Base-by-base conservation (phyloP, 2,329 filamentous ascomycete species). In the Albophoma yamanashiensis region DNA sequence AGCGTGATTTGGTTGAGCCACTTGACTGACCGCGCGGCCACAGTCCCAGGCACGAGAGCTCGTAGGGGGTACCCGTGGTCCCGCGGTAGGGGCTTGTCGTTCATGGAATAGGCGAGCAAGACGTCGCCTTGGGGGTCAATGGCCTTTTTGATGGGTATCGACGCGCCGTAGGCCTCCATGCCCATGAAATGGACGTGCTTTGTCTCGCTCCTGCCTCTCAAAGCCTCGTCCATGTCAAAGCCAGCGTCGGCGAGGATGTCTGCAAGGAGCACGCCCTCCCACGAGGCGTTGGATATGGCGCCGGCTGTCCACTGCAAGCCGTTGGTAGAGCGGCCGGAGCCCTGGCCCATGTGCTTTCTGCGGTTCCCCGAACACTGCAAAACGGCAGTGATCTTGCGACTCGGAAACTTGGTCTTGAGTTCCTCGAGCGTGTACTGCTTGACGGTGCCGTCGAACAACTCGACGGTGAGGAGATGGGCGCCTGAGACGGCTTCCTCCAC, bases 51-150 rank as follows among this genome's bases (percentile, higher is more conserved):
- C 0, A 88, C 83, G 3, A 88, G 75, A 0, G 81, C 80, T 1
- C 85, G 77, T 17, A 88, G 71, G 0, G 87, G 87, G 64, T 79
- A 89, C 0, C 87, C 87, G 65, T 89, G 87, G 61, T 89, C 86
- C 1, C 78, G 79, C 0, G 85, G 84, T 1, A 89, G 74, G 0
- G 82, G 76, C 60, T 80, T 68, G 57, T 83, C 85, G 63, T 89
- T 89, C 87, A 89, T 89, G 56, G 78, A 77, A 65, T 84, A 88
- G 0, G 86, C 86, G 0, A 89, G 74, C 36, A 89, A 73, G 8
- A 89, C 87, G 63, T 89, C 87, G 58, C 81, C 83, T 42, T 78
- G 77, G 0, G 82, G 81, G 57, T 87, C 83, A 22, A 86, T 69
- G 0, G 82, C 82, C 27, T 84, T 80, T 40, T 77, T 73, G 56